Conservation (phyloP, 2,329 filamentous ascomycete species). For the Onygenales sp. region DNA sequence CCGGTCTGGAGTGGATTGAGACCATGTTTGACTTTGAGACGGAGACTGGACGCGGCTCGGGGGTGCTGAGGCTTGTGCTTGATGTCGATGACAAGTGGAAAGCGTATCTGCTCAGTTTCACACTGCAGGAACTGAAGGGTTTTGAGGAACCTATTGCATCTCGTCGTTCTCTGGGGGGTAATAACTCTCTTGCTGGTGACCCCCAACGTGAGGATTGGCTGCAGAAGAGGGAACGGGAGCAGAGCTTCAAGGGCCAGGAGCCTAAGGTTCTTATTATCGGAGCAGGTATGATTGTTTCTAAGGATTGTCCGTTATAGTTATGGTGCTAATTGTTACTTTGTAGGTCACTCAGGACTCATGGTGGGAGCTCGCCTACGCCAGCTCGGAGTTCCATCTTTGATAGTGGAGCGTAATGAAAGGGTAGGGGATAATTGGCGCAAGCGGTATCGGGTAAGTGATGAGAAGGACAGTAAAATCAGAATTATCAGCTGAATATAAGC, state of each 20-base stretch:
- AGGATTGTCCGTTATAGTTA: background rate
- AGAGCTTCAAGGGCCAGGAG: slow-evolving; percentile 27
- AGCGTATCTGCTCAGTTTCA: slow-evolving; percentile 30
- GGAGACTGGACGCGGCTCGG: slow-evolving; percentile 24
- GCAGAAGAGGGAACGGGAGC: slow-evolving; percentile 23
- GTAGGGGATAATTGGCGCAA: slow-evolving; percentile 44
- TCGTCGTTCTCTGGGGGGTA: slow-evolving; percentile 24
- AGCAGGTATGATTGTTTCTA: slow-evolving; percentile 19
- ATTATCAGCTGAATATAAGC: background rate
- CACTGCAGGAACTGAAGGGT: slow-evolving; percentile 26
- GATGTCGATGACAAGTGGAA: slow-evolving; percentile 21
- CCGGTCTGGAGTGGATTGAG: slow-evolving; percentile 25
- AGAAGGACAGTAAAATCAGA: background rate
- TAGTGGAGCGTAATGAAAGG: slow-evolving; percentile 37
- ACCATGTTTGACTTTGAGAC: slow-evolving; percentile 34
- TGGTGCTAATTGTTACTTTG: background rate
- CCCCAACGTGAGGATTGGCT: slow-evolving; percentile 26
- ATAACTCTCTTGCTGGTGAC: slow-evolving; percentile 24
- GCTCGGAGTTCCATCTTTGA: slow-evolving; percentile 29
- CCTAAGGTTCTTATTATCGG: slow-evolving; percentile 34
- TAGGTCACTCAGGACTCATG: slow-evolving; percentile 35
- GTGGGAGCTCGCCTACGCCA: slow-evolving; percentile 33
- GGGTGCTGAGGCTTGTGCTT: slow-evolving; percentile 27
- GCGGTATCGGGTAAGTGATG: slow-evolving; percentile 32
- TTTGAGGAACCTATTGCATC: slow-evolving; percentile 25